These are phyloP conservation scores for Penicillium carneum DNA, from an alignment of 2,329 filamentous ascomycete species.

Conservation along the genomic window DNA sequence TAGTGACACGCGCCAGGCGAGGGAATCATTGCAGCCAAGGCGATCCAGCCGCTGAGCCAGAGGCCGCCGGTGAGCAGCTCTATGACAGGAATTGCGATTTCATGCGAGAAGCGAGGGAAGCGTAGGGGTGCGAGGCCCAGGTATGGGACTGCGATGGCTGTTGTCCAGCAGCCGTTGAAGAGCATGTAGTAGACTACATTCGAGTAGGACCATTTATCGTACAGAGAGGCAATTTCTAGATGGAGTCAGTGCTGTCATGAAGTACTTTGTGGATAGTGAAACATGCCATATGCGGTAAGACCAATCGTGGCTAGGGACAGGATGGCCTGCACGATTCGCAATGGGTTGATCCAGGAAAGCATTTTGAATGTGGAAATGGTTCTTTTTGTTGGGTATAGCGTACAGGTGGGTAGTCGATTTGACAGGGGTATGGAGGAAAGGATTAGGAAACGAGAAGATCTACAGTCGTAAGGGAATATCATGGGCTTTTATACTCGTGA, in stretches of 20 bases:
- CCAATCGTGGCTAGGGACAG: slow-evolving; percentile 34
- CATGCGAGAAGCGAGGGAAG: slow-evolving; percentile 35
- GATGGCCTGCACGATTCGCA: slow-evolving; percentile 32
- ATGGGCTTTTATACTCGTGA: slow-evolving; percentile 12
- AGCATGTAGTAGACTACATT: slow-evolving; percentile 37
- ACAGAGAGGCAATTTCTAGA: slow-evolving; percentile 32
- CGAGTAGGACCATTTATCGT: slow-evolving; percentile 36
- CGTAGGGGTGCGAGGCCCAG: slow-evolving; percentile 37
- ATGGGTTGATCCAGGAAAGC: slow-evolving; percentile 35
- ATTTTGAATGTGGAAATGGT: slow-evolving; percentile 17
- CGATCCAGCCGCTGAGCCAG: slow-evolving; percentile 37
- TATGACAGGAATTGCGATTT: slow-evolving; percentile 32
- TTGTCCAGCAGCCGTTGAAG: slow-evolving; percentile 40
- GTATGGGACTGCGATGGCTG: slow-evolving; percentile 35
- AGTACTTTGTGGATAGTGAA: background rate
- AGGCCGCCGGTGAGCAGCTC: slow-evolving; percentile 34
- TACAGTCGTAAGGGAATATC: slow-evolving; percentile 2
- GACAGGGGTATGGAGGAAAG: background rate
- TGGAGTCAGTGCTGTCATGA: slow-evolving; percentile 3
- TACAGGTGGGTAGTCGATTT: background rate
- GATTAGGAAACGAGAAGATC: background rate
- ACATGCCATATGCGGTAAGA: slow-evolving; percentile 34
- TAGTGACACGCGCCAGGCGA: slow-evolving; percentile 27
- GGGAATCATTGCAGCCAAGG: slow-evolving; percentile 33
- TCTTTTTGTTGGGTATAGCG: background rate